These are phyloP conservation scores for Lasiodiplodia hormozganensis DNA, from an alignment of 2,329 filamentous ascomycete species.

Conservation along the genomic window DNA sequence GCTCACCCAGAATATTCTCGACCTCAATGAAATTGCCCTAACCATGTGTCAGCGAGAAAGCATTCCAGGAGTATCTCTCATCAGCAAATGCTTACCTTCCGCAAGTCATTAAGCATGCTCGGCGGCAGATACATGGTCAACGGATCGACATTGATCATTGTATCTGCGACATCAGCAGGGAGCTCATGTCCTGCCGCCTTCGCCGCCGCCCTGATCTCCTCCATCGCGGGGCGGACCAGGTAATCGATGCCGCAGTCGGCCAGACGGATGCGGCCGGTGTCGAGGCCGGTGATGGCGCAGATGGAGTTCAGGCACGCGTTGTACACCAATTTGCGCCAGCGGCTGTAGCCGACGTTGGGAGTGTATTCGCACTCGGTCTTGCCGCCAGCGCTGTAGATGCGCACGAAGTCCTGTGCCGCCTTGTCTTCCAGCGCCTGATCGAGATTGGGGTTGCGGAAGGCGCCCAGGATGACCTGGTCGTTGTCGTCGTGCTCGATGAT, in stretches of 20 bases:
- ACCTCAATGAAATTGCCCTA: constrained; percentile 63
- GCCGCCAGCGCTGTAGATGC: constrained; percentile 55
- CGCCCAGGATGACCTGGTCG: constrained; percentile 59
- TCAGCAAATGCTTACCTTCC: constrained; percentile 47
- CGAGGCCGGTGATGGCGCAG: constrained; percentile 58
- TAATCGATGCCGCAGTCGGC: constrained; percentile 53
- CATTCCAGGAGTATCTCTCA: not conserved
- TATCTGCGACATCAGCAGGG: constrained; percentile 52
- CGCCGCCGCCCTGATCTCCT: constrained; percentile 57
- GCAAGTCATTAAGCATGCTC: constrained; percentile 62
- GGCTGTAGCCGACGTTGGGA: constrained; percentile 50
- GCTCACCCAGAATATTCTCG: constrained; percentile 64
- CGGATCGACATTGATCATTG: constrained; percentile 58
- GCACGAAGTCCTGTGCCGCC: constrained; percentile 53
- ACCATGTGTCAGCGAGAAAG: constrained; percentile 6
- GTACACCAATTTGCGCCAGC: constrained; percentile 62
- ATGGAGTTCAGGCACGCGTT: constrained; percentile 62
- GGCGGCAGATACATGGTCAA: constrained; percentile 58
- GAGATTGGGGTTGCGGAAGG: constrained; percentile 53
- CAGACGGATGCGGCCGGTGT: constrained; percentile 59
- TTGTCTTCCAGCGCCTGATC: constrained; percentile 34
- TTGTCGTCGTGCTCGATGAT: constrained; percentile 60
- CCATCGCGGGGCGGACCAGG: constrained; percentile 61
- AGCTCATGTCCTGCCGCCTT: constrained; percentile 53
- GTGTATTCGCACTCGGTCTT: constrained; percentile 54